These are phyloP conservation scores for Auriculariales sp. DNA, from an alignment of 768 basidiomycete species.

Conservation along the genomic window DNA sequence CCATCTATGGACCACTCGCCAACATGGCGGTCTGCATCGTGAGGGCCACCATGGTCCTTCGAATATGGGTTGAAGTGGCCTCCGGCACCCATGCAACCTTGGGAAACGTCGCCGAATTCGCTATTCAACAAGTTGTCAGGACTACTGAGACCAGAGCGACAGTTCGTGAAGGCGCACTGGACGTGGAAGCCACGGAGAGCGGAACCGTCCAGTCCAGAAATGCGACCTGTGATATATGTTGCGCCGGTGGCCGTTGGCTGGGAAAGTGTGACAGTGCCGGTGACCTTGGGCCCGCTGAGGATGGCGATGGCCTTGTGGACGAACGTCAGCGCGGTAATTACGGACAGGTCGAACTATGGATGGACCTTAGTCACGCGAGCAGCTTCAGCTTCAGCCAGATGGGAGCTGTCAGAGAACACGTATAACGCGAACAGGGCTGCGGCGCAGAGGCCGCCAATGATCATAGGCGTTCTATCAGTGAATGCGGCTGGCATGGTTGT, in stretches of 20 bases:
- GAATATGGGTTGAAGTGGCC: slow-evolving; percentile 64
- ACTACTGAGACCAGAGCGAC: not conserved
- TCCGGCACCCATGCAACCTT: slow-evolving; percentile 56
- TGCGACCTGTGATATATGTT: slow-evolving; percentile 46
- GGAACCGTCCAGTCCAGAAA: slow-evolving; percentile 43
- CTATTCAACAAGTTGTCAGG: slow-evolving; percentile 10
- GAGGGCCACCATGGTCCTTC: slow-evolving; percentile 50
- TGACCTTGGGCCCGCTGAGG: slow-evolving; percentile 43
- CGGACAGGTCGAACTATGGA: not conserved
- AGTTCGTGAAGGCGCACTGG: slow-evolving; percentile 35
- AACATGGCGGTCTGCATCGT: slow-evolving; percentile 43
- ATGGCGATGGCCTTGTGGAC: slow-evolving; percentile 39
- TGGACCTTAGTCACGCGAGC: not conserved
- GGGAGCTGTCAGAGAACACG: not conserved
- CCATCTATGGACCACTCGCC: slow-evolving; percentile 18
- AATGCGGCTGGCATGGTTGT: too few relatives aligned
- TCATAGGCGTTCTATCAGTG: too few relatives aligned
- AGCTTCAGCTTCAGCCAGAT: not conserved
- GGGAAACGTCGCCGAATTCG: slow-evolving; percentile 44
- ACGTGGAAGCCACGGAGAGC: slow-evolving; percentile 64
- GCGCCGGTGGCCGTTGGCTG: slow-evolving; percentile 35
- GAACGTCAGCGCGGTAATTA: not conserved
- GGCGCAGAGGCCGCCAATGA: not conserved
- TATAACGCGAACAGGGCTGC: not conserved
- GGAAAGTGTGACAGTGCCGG: slow-evolving; percentile 51